Conservation (phyloP, 352 stramenopile species). For the Aphanomyces euteiches region DNA sequence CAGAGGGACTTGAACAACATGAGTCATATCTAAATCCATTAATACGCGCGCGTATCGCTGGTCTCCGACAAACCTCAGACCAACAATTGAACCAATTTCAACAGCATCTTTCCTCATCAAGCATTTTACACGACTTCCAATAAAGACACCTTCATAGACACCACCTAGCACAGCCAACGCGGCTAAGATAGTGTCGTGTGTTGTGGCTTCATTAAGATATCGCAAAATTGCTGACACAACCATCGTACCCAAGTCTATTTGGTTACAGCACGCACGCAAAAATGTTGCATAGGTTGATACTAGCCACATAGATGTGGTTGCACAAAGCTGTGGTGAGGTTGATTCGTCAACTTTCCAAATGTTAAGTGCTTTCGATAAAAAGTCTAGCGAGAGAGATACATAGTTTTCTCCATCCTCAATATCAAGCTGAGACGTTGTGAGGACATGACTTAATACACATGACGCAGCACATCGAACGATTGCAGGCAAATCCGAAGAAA, state of each 20-base stretch:
- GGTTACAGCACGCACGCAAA: conserved; percentile 33
- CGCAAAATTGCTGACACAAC: neutral
- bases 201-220: neutral
- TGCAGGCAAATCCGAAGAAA: neutral
- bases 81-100: conserved; percentile 61
- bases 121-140: conserved; percentile 61
- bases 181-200: conserved; percentile 37
- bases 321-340: conserved; percentile 20
- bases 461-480: conserved; percentile 6
- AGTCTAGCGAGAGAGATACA: neutral
- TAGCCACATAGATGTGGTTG: neutral
- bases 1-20: conserved; percentile 54
- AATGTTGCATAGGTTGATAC: conserved; percentile 45
- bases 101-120: conserved; percentile 70
- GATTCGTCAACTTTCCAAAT: conserved; percentile 56
- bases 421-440: conserved; percentile 3
- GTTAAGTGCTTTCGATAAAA: conserved; percentile 36
- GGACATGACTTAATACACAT: neutral
- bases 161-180: conserved; percentile 56
- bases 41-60: conserved; percentile 50
- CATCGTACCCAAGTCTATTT: neutral
- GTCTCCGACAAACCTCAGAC: conserved; percentile 45
- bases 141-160: conserved; percentile 43
- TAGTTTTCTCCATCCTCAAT: neutral
- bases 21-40: conserved; percentile 58